Evolutionary conservation across 2,329 filamentous ascomycete genomes (phyloP).

Genomic region (Pseudonectria foliicola): DNA sequence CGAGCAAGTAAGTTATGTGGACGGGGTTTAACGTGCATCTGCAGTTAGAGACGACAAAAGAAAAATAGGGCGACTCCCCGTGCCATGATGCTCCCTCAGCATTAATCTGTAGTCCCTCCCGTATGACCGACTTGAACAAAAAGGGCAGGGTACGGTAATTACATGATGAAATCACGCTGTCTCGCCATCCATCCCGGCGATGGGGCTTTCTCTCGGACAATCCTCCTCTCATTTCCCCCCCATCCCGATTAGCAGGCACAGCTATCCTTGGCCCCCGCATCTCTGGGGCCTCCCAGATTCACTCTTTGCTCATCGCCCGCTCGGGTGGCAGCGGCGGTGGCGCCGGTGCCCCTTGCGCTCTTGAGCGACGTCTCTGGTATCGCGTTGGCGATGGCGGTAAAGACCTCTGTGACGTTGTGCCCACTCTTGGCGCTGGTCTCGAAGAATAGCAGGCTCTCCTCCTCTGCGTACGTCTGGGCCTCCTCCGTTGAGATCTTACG

Average conservation of each 20-base stretch:
- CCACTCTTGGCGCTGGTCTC: conserved; percentile 98
- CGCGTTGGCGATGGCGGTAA: conserved; percentile 95
- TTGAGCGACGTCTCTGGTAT: conserved; percentile 97
- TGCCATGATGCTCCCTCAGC: too few species aligned
- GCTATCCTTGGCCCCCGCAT: conserved; percentile 75
- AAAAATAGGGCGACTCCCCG: too few species aligned
- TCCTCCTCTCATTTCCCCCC: conserved; percentile 9
- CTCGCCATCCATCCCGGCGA: too few species aligned
- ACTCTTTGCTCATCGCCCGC: conserved; percentile 66
- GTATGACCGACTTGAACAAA: too few species aligned
- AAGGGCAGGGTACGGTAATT: too few species aligned
- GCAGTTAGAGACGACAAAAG: too few species aligned
- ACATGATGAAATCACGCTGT: too few species aligned
- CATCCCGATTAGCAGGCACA: conserved; percentile 65
- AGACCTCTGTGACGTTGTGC: conserved; percentile 89
- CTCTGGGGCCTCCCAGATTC: conserved; percentile 68
- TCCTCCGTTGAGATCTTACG: conserved; percentile 87
- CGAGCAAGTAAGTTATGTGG: too few species aligned
- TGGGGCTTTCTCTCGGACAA: conserved; percentile 17
- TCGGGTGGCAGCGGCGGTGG: conserved; percentile 52
- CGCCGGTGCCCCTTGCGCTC: conserved; percentile 69
- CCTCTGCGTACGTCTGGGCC: conserved; percentile 87
- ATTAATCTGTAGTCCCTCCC: too few species aligned
- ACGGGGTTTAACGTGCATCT: too few species aligned
- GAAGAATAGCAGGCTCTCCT: conserved; percentile 91